Conservation (phyloP, 2,329 filamentous ascomycete genomes). For the Dothideomycetes sp. region DNA sequence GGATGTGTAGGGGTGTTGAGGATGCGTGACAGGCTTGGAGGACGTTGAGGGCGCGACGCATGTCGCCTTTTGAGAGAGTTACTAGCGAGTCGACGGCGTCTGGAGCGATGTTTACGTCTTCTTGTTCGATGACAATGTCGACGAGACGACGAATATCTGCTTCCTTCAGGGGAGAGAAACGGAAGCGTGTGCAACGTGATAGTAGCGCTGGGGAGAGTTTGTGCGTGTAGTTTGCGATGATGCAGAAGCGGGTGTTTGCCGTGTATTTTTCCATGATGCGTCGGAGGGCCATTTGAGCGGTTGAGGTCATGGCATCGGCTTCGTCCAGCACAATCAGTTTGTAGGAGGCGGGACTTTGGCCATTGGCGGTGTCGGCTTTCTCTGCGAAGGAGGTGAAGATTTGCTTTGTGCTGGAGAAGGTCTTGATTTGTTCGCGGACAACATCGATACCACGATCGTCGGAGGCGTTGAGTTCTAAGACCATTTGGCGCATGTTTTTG, state of each 20-base stretch:
- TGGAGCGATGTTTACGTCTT: slow-evolving; percentile 70
- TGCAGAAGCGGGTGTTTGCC: slow-evolving; percentile 92
- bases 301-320: slow-evolving; percentile 99
- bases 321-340: slow-evolving; percentile 98
- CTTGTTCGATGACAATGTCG: slow-evolving; percentile 80
- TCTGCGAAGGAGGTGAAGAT: slow-evolving; percentile 65
- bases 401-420: slow-evolving; percentile 94
- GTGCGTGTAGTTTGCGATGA: slow-evolving; percentile 98
- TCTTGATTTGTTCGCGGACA: slow-evolving; percentile 98
- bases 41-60: slow-evolving; percentile 90
- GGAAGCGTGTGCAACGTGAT: slow-evolving; percentile 86
- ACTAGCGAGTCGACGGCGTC: slow-evolving; percentile 80
- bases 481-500: slow-evolving; percentile 95
- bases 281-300: slow-evolving; percentile 92
- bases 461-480: slow-evolving; percentile 92
- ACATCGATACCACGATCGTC: slow-evolving; percentile 98
- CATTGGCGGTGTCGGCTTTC: slow-evolving; percentile 27
- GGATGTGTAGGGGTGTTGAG: slow-evolving; percentile 52
- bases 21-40: slow-evolving; percentile 94
- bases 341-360: slow-evolving; percentile 46
- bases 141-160: slow-evolving; percentile 75
- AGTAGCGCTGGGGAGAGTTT: slow-evolving; percentile 89
- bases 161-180: slow-evolving; percentile 90
- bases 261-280: slow-evolving; percentile 99
- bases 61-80: slow-evolving; percentile 83